Conservation (phyloP, 2,329 filamentous ascomycete species). For the Trichoderma sp. region DNA sequence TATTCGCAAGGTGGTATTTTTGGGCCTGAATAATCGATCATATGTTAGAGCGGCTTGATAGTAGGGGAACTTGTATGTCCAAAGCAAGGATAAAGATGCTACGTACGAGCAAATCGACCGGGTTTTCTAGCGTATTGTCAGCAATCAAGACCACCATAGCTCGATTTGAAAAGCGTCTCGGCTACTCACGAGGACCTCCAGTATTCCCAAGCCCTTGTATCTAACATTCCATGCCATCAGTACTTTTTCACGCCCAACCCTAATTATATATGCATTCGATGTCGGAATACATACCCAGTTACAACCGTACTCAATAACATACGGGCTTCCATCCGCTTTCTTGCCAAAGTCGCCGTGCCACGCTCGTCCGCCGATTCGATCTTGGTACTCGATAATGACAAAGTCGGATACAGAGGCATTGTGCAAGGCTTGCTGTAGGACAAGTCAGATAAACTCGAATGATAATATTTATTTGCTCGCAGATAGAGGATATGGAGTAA, state of each 20-base stretch:
- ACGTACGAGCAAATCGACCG: conserved; percentile 59
- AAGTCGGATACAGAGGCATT: conserved; percentile 67
- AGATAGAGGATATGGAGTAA: neutral
- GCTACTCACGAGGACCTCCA: conserved; percentile 35
- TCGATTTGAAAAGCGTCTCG: neutral
- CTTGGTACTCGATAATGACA: conserved; percentile 66
- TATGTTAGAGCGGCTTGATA: no score
- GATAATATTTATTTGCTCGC: no score
- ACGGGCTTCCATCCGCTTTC: conserved; percentile 53
- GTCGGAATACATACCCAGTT: conserved; percentile 57
- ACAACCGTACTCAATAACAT: conserved; percentile 66
- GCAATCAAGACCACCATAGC: neutral
- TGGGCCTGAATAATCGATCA: conserved; percentile 45
- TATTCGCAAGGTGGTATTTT: conserved; percentile 60
- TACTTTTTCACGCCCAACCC: conserved; percentile 31
- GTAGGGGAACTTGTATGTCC: neutral
- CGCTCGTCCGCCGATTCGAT: conserved; percentile 65
- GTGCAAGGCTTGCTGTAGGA: conserved; percentile 63
- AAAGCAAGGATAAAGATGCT: neutral
- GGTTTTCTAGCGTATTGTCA: conserved; percentile 52
- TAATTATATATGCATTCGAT: conserved; percentile 32
- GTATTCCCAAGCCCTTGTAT: conserved; percentile 34
- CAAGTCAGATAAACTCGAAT: no score
- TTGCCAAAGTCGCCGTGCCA: conserved; percentile 61
- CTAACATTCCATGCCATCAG: conserved; percentile 16